Evolutionary conservation across 441 rosid genomes (phyloP).

Genomic region (Eutrema salsugineum): DNA sequence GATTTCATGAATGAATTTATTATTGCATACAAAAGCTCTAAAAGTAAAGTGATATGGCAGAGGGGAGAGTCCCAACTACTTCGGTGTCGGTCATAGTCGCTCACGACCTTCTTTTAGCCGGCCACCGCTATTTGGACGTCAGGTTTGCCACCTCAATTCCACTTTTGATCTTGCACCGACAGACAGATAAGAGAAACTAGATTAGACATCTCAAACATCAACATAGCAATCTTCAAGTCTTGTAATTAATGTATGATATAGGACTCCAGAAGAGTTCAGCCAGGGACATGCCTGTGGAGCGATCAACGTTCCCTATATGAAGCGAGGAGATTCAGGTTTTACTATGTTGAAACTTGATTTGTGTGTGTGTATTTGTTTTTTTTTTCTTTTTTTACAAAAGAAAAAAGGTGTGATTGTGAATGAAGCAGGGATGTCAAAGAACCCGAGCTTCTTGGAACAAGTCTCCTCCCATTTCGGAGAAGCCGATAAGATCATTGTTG

Average conservation of each 20-base stretch:
- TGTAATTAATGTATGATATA: background rate
- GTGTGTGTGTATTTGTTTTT: too few relatives aligned
- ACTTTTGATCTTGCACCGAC: background rate
- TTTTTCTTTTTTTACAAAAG: background rate
- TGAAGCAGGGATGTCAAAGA: conserved; percentile 68
- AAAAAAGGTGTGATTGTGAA: background rate
- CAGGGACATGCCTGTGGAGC: conserved; percentile 83
- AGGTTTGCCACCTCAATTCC: conserved; percentile 41
- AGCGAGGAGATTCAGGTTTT: conserved; percentile 64
- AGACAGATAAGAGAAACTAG: background rate
- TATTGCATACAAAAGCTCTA: too few relatives aligned
- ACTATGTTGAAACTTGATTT: background rate
- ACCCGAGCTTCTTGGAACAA: conserved; percentile 56
- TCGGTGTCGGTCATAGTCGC: conserved; percentile 86
- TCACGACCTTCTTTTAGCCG: conserved; percentile 77
- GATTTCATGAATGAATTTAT: too few relatives aligned
- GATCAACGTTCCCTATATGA: conserved; percentile 76
- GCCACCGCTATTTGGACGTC: conserved; percentile 81
- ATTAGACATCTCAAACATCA: background rate
- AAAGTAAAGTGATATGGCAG: conserved; percentile 21
- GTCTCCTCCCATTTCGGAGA: conserved; percentile 53
- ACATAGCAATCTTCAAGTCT: background rate
- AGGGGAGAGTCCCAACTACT: conserved; percentile 55
- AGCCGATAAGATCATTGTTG: conserved; percentile 72
- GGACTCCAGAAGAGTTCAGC: conserved; percentile 74